These are phyloP conservation scores for Achlya hypogyna DNA, from an alignment of 352 stramenopile genomes.

Conservation along the genomic window DNA sequence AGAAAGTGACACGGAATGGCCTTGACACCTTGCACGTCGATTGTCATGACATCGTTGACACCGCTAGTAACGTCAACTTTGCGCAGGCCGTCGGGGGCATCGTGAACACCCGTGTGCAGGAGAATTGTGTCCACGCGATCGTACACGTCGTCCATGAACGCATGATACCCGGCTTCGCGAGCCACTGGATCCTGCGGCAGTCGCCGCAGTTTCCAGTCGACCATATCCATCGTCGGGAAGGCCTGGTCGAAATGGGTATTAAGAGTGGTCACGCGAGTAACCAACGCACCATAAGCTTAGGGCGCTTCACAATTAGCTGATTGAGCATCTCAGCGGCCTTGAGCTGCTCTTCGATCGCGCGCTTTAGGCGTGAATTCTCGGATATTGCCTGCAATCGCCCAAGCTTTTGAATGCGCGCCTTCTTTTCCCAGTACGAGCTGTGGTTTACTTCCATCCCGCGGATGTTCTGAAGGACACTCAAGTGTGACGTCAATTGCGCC, in stretches of 20 bases:
- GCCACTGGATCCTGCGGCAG: not conserved
- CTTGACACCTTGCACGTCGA: not conserved
- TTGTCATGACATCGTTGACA: not conserved
- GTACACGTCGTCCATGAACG: slow-evolving; percentile 3
- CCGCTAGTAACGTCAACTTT: not conserved
- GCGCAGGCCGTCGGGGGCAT: not conserved
- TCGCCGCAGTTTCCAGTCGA: slow-evolving; percentile 3
- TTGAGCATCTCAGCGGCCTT: not conserved
- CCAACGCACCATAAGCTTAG: not conserved
- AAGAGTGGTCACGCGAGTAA: not conserved
- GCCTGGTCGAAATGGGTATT: not conserved
- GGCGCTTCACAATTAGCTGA: not conserved
- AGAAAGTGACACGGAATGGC: not conserved
- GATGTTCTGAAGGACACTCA: not conserved
- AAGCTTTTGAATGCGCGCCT: not conserved
- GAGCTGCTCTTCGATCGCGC: slow-evolving; percentile 6
- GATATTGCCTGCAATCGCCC: not conserved
- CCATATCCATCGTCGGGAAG: slow-evolving; percentile 4
- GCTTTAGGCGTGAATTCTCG: not conserved
- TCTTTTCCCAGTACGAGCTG: slow-evolving; percentile 7
- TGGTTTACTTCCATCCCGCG: not conserved
- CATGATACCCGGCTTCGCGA: not conserved
- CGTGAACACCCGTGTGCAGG: not conserved
- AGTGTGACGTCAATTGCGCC: not conserved
- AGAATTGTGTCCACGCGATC: slow-evolving; percentile 17